These are phyloP conservation scores for Apiosordaria backusii DNA, from an alignment of 495 filamentous ascomycete species.

Conservation along the genomic window DNA sequence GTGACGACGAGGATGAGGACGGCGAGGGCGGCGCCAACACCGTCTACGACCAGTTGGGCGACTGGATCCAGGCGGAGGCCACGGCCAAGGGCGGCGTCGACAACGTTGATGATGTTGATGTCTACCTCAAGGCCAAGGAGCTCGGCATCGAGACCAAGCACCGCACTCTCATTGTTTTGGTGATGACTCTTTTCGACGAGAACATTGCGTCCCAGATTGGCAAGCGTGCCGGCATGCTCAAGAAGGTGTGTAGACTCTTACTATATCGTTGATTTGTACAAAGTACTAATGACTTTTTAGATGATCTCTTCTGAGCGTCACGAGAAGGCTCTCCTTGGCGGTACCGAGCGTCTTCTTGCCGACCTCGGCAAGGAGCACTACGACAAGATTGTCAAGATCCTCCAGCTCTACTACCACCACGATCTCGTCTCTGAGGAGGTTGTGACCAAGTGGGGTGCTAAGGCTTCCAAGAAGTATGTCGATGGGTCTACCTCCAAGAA, in stretches of 20 bases:
- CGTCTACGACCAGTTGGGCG: conserved; percentile 86
- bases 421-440: conserved; percentile 85
- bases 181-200: conserved; percentile 90
- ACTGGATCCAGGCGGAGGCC: conserved; percentile 81
- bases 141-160: conserved; percentile 94
- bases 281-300: conserved; percentile 46
- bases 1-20: conserved; percentile 81
- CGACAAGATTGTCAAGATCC: conserved; percentile 74
- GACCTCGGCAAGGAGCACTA: conserved; percentile 67
- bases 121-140: conserved; percentile 95
- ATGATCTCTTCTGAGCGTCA: conserved; percentile 87
- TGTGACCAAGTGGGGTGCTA: conserved; percentile 84
- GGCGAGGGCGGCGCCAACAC: conserved; percentile 72
- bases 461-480: conserved; percentile 97
- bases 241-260: conserved; percentile 57
- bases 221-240: conserved; percentile 75
- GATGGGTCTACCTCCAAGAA: conserved; percentile 87
- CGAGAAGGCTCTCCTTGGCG: conserved; percentile 95
- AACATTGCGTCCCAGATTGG: conserved; percentile 78
- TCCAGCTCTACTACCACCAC: conserved; percentile 81
- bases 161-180: conserved; percentile 85
- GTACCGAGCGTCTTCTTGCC: conserved; percentile 83
- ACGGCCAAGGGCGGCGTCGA: conserved; percentile 64
- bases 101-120: conserved; percentile 78
- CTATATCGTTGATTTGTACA: not conserved